A percentile compares a stretch with the other conserved stretches of the same genome.
These are phyloP conservation scores for Ogataea minuta DNA, from an alignment of 805 yeast species.

Conservation along the genomic window DNA sequence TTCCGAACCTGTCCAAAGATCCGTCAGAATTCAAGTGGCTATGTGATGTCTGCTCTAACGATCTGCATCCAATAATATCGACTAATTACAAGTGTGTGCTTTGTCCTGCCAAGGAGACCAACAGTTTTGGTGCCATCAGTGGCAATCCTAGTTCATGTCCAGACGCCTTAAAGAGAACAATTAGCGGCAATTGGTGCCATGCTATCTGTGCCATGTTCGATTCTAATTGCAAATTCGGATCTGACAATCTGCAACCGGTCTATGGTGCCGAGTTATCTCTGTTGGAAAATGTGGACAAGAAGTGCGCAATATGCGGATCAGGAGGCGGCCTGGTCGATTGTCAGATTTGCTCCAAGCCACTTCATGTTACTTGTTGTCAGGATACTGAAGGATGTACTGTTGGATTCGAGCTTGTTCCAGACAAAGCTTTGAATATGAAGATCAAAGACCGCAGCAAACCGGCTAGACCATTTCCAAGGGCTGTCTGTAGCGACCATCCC, in stretches of 20 bases:
- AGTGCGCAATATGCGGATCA: constrained; percentile 45
- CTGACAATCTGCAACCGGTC: constrained; percentile 46
- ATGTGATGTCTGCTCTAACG: constrained; percentile 79
- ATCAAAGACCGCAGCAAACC: constrained; percentile 22
- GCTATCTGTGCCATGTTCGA: constrained; percentile 63
- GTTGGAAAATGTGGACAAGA: constrained; percentile 30
- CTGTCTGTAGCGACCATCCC: constrained; percentile 43
- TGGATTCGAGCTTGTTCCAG: constrained; percentile 50
- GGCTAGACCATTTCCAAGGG: constrained; percentile 45
- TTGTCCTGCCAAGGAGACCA: constrained; percentile 57
- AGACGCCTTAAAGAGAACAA: constrained; percentile 69
- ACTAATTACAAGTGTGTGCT: constrained; percentile 61
- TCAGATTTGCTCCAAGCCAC: constrained; percentile 38
- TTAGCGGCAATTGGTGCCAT: constrained; percentile 75
- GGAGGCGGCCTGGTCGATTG: constrained; percentile 56
- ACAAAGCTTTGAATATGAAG: constrained; percentile 17
- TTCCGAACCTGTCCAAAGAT: constrained; percentile 9
- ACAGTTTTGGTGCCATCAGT: constrained; percentile 43
- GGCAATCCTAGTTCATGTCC: constrained; percentile 45
- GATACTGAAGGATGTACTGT: constrained; percentile 42
- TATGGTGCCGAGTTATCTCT: constrained; percentile 36
- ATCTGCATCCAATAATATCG: constrained; percentile 55
- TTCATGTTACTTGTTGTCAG: constrained; percentile 62
- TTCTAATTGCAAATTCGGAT: constrained; percentile 42
- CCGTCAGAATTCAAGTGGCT: constrained; percentile 53